These are phyloP conservation scores for Epithemia pelagica DNA, from an alignment of 108 stramenopile species.

Conservation along the genomic window DNA sequence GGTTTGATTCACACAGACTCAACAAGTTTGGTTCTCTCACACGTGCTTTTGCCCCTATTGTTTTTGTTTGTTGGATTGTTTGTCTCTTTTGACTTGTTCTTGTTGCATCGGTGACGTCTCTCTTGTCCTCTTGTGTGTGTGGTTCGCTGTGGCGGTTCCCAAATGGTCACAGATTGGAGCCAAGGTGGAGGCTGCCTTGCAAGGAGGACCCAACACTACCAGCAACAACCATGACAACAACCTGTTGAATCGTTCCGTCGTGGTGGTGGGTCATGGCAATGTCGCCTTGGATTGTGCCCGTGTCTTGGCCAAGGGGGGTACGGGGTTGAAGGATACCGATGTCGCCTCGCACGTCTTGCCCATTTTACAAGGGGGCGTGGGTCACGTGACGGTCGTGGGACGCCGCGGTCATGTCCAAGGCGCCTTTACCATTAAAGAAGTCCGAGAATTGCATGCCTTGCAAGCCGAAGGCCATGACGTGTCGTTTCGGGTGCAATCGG, in stretches of 20 bases:
- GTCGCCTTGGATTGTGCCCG: slow-evolving; percentile 95
- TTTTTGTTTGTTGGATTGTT: too few species aligned
- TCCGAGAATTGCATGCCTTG: slow-evolving; percentile 89
- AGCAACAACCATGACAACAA: neutral
- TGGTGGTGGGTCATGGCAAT: slow-evolving; percentile 95
- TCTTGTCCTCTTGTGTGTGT: too few species aligned
- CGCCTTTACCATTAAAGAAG: slow-evolving; percentile 98
- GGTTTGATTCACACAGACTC: too few species aligned
- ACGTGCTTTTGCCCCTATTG: too few species aligned
- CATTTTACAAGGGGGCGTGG: slow-evolving; percentile 21
- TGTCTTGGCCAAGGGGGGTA: slow-evolving; percentile 77
- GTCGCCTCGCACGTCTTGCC: slow-evolving; percentile 65
- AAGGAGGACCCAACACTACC: slow-evolving; percentile 1
- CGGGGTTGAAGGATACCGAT: slow-evolving; percentile 77
- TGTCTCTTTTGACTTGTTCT: too few species aligned
- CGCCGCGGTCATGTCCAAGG: slow-evolving; percentile 95
- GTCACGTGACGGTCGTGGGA: slow-evolving; percentile 74
- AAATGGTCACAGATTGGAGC: slow-evolving; percentile 15
- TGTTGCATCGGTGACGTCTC: too few species aligned
- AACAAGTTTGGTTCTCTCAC: too few species aligned
- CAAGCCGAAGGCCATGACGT: slow-evolving; percentile 44
- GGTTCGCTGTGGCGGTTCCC: too few species aligned
- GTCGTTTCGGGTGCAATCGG: slow-evolving; percentile 46
- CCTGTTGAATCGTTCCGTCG: slow-evolving; percentile 38
- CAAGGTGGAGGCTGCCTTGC: slow-evolving; percentile 9